Conservation (phyloP, 139 green algal genomes). For the Coelastrella sp. region DNA sequence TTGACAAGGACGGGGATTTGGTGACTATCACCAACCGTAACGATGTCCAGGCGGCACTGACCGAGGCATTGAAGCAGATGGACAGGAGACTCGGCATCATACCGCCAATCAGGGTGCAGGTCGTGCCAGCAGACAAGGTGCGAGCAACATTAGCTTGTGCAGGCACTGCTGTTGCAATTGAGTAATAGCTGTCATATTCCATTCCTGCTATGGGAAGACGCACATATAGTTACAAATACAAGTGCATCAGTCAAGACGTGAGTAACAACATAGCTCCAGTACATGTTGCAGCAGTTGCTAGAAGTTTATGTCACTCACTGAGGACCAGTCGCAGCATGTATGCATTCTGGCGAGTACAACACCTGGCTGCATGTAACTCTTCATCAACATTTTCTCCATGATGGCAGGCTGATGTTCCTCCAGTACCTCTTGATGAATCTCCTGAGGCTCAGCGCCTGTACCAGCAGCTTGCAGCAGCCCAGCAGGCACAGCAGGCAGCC, state of each 20-base stretch:
- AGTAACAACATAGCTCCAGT: too few relatives aligned
- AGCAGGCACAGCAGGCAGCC: not conserved
- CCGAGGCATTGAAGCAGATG: slow-evolving; percentile 12
- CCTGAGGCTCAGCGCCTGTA: slow-evolving; percentile 39
- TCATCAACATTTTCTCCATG: not conserved
- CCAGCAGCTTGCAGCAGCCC: slow-evolving; percentile 13
- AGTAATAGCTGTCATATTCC: too few relatives aligned
- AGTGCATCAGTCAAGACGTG: too few relatives aligned
- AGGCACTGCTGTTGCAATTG: not conserved
- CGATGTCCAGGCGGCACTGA: slow-evolving; percentile 53
- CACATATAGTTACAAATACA: too few relatives aligned
- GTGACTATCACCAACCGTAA: slow-evolving; percentile 77
- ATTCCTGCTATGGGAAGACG: too few relatives aligned
- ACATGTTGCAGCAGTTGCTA: too few relatives aligned
- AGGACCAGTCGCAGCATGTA: too few relatives aligned
- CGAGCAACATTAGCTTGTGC: not conserved
- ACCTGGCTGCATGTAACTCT: too few relatives aligned
- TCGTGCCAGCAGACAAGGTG: slow-evolving; percentile 54
- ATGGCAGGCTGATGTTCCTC: slow-evolving; percentile 70
- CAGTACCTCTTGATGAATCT: slow-evolving; percentile 69
- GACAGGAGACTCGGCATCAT: slow-evolving; percentile 35
- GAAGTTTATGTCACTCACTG: too few relatives aligned
- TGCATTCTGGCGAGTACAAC: too few relatives aligned
- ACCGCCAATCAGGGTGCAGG: slow-evolving; percentile 57
- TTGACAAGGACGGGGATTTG: slow-evolving; percentile 79